Evolutionary conservation across 306 rosid genomes (phyloP), one percentile per base, ranked within the genome.

Genomic region (Phaseolus lunatus): DNA sequence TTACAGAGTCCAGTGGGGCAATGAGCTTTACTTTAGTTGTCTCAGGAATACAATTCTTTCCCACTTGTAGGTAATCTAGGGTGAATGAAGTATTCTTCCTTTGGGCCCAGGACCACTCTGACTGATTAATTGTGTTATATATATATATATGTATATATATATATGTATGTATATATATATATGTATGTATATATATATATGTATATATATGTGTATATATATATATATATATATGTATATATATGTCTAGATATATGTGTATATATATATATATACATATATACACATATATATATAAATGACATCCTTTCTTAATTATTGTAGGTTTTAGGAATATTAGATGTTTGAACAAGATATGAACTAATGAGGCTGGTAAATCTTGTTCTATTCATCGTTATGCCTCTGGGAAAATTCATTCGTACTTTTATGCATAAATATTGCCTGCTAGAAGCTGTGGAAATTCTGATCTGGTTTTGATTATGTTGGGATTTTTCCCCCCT

Each of bases 261-360:
- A n/a, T n/a, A n/a, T n/a, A n/a, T n/a, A n/a, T n/a, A n/a, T n/a
- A n/a, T n/a, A n/a, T n/a, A n/a, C n/a, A n/a, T n/a, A n/a, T n/a
- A n/a, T n/a, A n/a, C n/a, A n/a, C n/a, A n/a, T n/a, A n/a, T n/a
- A n/a, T n/a, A n/a, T n/a, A n/a, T n/a, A n/a, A n/a, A n/a, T n/a
- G n/a, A 59, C 9, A 31, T 27, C 14, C 37, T 31, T 31, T 20
- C 44, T 31, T 27, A 41, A 23, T 45, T 43, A 62, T 22, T 43
- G 29, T 18, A 53, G 22, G 69, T 68, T 19, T 54, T 27, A n/a
- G 61, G 48, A 78, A 54, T 43, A 14, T 44, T 53, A 68, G 58
- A 18, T 76, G 56, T 8, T 62, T 29, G 67, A 16, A n/a, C 15
- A 29, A 8, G 23, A 31, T 62, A 62, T 62, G 45, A 61, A 31